These are phyloP conservation scores for Exophiala alcalophila DNA, from an alignment of 2,329 filamentous ascomycete genomes.

Conservation along the genomic window DNA sequence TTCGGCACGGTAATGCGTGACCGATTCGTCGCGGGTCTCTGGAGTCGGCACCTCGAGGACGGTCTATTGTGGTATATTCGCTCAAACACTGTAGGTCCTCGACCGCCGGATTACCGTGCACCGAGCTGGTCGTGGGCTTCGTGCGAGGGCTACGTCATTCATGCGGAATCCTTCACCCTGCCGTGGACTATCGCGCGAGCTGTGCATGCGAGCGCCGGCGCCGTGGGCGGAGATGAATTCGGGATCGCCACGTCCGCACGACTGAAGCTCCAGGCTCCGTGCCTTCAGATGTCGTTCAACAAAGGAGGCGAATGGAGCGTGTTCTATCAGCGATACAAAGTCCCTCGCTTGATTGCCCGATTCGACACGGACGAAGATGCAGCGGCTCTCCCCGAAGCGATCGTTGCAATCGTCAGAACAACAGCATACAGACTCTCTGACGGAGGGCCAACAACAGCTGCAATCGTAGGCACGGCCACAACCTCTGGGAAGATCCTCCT, in stretches of 20 bases:
- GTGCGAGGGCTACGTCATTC: conserved; percentile 18
- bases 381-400: conserved; percentile 8
- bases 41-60: conserved; percentile 10
- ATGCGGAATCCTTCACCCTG: conserved; percentile 10
- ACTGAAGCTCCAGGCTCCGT: conserved; percentile 9
- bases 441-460: too few species aligned
- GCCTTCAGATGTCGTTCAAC: conserved; percentile 5
- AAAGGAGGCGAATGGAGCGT: conserved; percentile 6
- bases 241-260: conserved; percentile 11
- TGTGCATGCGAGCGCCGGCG: neutral
- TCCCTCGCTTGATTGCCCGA: conserved; percentile 8
- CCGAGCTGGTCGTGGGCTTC: conserved; percentile 26
- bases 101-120: conserved; percentile 15
- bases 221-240: conserved; percentile 4
- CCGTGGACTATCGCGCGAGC: conserved; percentile 14
- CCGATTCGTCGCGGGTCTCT: conserved; percentile 15
- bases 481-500: conserved; percentile 13
- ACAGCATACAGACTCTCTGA: conserved; percentile 26
- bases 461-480: too few species aligned
- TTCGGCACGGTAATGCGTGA: conserved; percentile 13
- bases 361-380: conserved; percentile 12
- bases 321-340: neutral
- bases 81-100: conserved; percentile 2
- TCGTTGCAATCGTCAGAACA: conserved; percentile 27
- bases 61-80: conserved; percentile 20